Conservation (phyloP, 345 rosid species). For the Aurinia saxatilis region DNA sequence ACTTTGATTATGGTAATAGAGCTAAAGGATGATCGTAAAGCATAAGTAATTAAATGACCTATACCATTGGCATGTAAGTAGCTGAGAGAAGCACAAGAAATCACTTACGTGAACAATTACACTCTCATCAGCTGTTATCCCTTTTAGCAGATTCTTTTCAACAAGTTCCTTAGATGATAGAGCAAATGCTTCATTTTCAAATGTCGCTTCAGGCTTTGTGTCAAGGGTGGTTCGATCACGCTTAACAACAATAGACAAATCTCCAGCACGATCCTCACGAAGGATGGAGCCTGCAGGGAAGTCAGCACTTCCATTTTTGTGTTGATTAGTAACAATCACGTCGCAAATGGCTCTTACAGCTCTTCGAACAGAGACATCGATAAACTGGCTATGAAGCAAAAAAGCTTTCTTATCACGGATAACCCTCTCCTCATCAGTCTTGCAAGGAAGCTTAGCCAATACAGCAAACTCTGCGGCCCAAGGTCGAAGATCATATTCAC, state of each 20-base stretch:
- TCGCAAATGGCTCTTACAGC: slow-evolving; percentile 55
- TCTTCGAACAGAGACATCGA: slow-evolving; percentile 64
- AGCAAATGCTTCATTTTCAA: slow-evolving; percentile 40
- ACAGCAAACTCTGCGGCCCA: slow-evolving; percentile 85
- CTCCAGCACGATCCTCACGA: slow-evolving; percentile 64
- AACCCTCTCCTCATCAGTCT: slow-evolving; percentile 91
- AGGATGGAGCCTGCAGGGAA: slow-evolving; percentile 27
- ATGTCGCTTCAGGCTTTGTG: slow-evolving; percentile 34
- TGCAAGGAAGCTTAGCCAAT: slow-evolving; percentile 78
- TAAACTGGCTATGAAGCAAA: slow-evolving; percentile 72
- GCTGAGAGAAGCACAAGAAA: neutral
- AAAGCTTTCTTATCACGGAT: slow-evolving; percentile 80
- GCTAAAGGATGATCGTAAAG: neutral
- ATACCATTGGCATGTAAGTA: neutral
- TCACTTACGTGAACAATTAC: slow-evolving; percentile 81
- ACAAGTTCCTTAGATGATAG: slow-evolving; percentile 48
- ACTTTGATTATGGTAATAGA: slow-evolving; percentile 11
- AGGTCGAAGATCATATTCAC: slow-evolving; percentile 49
- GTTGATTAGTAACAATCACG: slow-evolving; percentile 32
- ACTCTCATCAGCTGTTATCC: slow-evolving; percentile 90
- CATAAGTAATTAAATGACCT: neutral
- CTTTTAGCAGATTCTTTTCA: slow-evolving; percentile 72
- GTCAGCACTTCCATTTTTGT: slow-evolving; percentile 16
- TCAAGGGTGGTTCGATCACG: slow-evolving; percentile 48
- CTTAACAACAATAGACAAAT: slow-evolving; percentile 54